Base-by-base conservation (phyloP, 2,329 filamentous ascomycete species). In the Colletotrichum falcatum region DNA sequence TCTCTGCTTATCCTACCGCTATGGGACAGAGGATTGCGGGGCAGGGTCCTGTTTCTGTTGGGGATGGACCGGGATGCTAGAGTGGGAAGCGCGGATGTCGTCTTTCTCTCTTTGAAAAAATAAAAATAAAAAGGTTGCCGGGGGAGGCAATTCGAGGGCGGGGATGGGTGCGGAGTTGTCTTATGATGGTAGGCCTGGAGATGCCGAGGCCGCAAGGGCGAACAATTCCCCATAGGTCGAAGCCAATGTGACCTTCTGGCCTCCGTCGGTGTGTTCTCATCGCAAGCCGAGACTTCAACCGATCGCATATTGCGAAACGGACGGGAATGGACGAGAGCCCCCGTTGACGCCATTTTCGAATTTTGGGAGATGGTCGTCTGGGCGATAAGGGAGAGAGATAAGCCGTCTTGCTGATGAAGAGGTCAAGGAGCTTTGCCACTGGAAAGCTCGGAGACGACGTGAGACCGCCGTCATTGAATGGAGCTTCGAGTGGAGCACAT, bases 11-110 rank as follows among this genome's bases (percentile, higher is more conserved):
- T 62, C 58, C 64, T 63, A 46, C 64, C 53, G 51, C 51, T 46
- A 64, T 70, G 54, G 69, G 42, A 54, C 48, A 55, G 65, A 71
- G 69, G 49, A 49, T 65, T 65, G 65, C 65, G 69, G 66, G 69
- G 66, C 69, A 70, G 69, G 66, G 66, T 61, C 69, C 51, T 71
- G 69, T 71, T 71, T 71, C 69, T 71, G 69, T 71, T 71, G 69
- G 69, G 69, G 69, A 71, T 64, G 69, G 55, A 49, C 48, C 60
- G 60, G 69, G 69, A 70, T 70, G 60, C 60, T 55, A 42, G n/a
- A 71, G 61, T 71, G 65, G 65, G 65, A 70, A 61, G 46, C 23
- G 33, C 56, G 51, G 35, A 54, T 62, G 64, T 55, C 58, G 67
- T 54, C 46, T 59, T 67, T 48, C 44, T 58, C 42, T 68, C 37